phyloP scores from a whole-genome alignment of 2,329 filamentous ascomycete species.

The Onygenales sp. region DNA sequence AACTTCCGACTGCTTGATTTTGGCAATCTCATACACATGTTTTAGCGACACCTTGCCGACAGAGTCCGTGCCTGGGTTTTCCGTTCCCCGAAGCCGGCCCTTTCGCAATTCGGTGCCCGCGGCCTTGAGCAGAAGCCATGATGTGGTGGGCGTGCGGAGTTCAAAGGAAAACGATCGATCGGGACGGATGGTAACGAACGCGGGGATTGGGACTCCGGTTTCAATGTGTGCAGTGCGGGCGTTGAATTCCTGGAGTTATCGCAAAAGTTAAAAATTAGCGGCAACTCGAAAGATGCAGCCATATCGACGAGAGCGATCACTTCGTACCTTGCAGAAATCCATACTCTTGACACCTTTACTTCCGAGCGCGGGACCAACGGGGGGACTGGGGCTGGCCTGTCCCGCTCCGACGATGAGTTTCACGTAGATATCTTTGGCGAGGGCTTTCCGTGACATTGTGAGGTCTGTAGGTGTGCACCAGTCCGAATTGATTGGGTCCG shows the following conservation, averaged over 20 bases:
- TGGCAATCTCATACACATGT: slow-evolving; percentile 95
- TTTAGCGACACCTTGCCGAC: slow-evolving; percentile 86
- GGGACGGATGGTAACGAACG: slow-evolving; percentile 80
- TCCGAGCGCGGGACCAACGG: slow-evolving; percentile 90
- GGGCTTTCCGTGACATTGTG: slow-evolving; percentile 43
- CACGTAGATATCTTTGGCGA: slow-evolving; percentile 64
- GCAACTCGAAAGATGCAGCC: background rate
- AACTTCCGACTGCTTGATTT: slow-evolving; percentile 78
- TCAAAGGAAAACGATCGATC: slow-evolving; percentile 93
- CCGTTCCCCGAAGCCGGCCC: slow-evolving; percentile 65
- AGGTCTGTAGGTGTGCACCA: slow-evolving; percentile 4
- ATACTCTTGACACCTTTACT: slow-evolving; percentile 98
- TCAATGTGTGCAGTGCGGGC: slow-evolving; percentile 79
- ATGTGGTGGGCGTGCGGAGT: slow-evolving; percentile 86
- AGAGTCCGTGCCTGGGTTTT: slow-evolving; percentile 62
- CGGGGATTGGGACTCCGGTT: slow-evolving; percentile 76
- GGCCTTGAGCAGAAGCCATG: slow-evolving; percentile 76
- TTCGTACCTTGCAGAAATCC: slow-evolving; percentile 91
- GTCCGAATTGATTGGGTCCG: slow-evolving; percentile 2
- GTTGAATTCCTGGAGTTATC: slow-evolving; percentile 78
- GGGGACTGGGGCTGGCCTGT: slow-evolving; percentile 87
- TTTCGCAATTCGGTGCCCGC: slow-evolving; percentile 64
- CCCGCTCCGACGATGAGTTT: slow-evolving; percentile 97
- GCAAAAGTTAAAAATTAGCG: background rate
- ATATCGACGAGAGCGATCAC: background rate